Evolutionary conservation across 805 yeast species (phyloP), one percentile per base, ranked within the genome.

Genomic region (Candida berthetii): DNA sequence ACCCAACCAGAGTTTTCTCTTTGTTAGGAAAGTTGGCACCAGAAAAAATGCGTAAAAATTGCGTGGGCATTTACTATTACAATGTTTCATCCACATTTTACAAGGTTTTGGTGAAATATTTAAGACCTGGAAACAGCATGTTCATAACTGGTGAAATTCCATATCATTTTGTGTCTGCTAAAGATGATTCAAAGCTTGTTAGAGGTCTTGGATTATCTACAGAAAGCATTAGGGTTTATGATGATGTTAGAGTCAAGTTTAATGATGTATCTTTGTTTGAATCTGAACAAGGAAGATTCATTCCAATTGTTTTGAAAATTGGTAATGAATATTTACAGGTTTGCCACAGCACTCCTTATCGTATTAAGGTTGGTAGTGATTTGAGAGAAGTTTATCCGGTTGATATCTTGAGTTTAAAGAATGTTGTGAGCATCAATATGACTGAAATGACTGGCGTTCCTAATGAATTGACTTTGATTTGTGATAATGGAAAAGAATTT

Each of bases 311-410:
- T 0, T 44, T 87, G 45, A 80, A 77, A 50, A 71, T 87, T 40
- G 96, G 96, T 7, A 73, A 83, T 42, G 78, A 76, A 49, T 82
- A 68, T 62, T 53, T 86, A 35, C 90, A 84, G 54, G 60, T 85
- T 3, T 53, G 67, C 19, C 65, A 69, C 18, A 71, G 66, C 19
- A 68, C 70, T 24, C 72, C 76, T 3, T 61, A 58, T 35, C 56
- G 66, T n/a, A 39, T 67, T 10, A 71, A 68, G 44, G 42, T 71
- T 14, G 57, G 57, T 13, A 64, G 60, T 22, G 62, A 51, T 3
- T 48, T 67, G 51, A 58, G 62, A 33, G 57, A 64, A 8, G 47
- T 76, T 17, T 61, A 57, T 29, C 42, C 66, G 35, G 66, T 71
- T 40, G 74, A 77, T 47, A 69, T 72, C 18, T 69, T 60, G 48